These are phyloP conservation scores for Posidonia australis DNA, from an alignment of 106 monocot genomes.

Conservation along the genomic window DNA sequence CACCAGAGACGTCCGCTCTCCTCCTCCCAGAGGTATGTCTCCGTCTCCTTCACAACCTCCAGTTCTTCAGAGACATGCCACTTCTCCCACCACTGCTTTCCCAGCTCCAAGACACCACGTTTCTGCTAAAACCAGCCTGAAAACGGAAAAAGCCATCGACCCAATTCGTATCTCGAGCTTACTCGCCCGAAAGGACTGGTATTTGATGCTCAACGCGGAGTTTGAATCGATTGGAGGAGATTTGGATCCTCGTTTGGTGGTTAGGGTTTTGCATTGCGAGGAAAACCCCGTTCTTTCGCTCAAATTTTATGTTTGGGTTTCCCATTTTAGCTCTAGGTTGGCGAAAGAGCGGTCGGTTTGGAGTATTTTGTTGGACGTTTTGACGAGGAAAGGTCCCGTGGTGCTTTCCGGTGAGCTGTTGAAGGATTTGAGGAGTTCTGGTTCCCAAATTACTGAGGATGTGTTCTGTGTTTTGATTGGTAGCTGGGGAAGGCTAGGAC, in stretches of 20 bases:
- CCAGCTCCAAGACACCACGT: no score
- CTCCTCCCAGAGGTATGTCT: no score
- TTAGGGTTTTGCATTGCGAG: constrained; percentile 27
- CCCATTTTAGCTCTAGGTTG: constrained; percentile 25
- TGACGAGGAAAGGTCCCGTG: constrained; percentile 62
- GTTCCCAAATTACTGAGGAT: constrained; percentile 51
- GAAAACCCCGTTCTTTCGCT: constrained; percentile 38
- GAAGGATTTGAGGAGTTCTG: constrained; percentile 35
- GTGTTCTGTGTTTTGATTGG: constrained; percentile 49
- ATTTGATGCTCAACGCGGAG: constrained; percentile 39
- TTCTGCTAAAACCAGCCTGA: no score
- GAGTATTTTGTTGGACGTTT: constrained; percentile 30
- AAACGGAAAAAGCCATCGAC: constrained; percentile 14
- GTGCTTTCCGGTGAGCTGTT: constrained; percentile 44
- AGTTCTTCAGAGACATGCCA: no score
- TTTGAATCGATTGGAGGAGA: constrained; percentile 4
- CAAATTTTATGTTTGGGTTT: constrained; percentile 72
- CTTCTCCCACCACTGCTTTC: no score
- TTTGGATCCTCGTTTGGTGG: constrained; percentile 21
- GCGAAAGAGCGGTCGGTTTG: constrained; percentile 34
- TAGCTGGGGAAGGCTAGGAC: constrained; percentile 82
- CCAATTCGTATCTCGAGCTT: constrained; percentile 28
- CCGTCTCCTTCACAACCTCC: no score
- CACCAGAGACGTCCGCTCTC: no score
- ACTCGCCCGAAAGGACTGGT: constrained; percentile 52